These are phyloP conservation scores for Hsuehochloa calcarea DNA, from an alignment of 176 grass and related monocot species.

Conservation along the genomic window DNA sequence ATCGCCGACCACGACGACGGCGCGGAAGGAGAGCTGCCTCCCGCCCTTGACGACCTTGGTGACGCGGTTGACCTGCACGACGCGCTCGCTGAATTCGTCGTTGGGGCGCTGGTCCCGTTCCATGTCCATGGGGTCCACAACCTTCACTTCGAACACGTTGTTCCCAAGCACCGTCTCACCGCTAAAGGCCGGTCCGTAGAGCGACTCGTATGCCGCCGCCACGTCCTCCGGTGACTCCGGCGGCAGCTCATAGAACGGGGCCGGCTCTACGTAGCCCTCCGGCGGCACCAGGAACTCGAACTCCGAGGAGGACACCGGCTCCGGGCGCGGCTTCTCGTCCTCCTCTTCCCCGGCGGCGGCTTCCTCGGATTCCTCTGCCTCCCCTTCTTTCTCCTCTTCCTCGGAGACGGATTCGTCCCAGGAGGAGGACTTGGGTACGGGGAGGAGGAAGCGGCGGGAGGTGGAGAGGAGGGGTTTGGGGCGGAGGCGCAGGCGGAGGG, in stretches of 20 bases:
- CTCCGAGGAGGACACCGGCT: conserved; percentile 32
- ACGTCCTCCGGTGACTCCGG: conserved; percentile 66
- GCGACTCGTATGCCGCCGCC: conserved; percentile 55
- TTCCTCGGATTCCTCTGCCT: conserved; percentile 24
- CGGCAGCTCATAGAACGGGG: conserved; percentile 66
- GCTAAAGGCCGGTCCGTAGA: conserved; percentile 88
- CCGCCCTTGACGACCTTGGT: conserved; percentile 92
- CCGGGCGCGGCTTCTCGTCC: conserved; percentile 46
- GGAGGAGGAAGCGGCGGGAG: conserved; percentile 4
- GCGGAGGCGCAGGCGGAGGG: conserved; percentile 6
- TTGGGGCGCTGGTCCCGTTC: conserved; percentile 57
- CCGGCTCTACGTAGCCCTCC: conserved; percentile 66
- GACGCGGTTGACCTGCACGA: conserved; percentile 79
- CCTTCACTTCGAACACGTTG: conserved; percentile 65
- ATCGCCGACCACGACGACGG: conserved; percentile 77
- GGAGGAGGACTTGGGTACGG: conserved; percentile 34
- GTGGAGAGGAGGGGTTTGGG: conserved; percentile 23
- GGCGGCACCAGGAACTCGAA: conserved; percentile 58
- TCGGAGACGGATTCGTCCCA: conserved; percentile 37
- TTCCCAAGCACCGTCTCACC: conserved; percentile 62
- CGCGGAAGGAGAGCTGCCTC: conserved; percentile 75
- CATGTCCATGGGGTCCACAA: conserved; percentile 58
- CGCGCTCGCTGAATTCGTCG: conserved; percentile 82
- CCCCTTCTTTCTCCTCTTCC: conserved; percentile 9
- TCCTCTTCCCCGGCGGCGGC: neutral